These are phyloP conservation scores for Astragalus membranaceus DNA, from an alignment of 306 rosid species.

Conservation along the genomic window DNA sequence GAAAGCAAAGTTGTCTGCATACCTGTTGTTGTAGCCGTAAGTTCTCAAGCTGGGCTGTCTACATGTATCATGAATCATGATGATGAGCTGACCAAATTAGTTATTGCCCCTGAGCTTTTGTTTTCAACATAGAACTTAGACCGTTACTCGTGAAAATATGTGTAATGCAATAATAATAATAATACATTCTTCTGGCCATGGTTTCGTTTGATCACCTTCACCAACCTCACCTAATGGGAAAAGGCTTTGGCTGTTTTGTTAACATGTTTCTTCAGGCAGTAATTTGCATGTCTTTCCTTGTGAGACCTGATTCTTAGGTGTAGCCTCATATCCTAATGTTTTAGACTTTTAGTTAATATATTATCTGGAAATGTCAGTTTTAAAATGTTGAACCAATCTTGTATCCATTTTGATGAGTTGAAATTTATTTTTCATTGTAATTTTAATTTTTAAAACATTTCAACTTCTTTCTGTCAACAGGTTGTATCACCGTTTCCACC, in stretches of 20 bases:
- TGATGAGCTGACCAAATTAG: background rate
- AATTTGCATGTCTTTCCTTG: background rate
- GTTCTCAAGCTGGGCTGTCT: constrained; percentile 22
- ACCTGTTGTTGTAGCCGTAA: constrained; percentile 81
- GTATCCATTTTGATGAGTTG: background rate
- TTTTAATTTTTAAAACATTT: background rate
- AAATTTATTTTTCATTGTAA: background rate
- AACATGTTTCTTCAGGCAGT: background rate
- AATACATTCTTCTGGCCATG: background rate
- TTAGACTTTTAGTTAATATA: background rate
- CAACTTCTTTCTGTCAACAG: constrained; percentile 22
- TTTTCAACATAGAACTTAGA: background rate
- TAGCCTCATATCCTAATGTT: background rate
- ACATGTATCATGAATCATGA: background rate
- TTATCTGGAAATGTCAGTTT: background rate
- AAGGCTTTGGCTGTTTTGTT: background rate
- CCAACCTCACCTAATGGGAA: background rate
- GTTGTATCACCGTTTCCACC: constrained; percentile 88
- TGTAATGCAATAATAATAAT: background rate
- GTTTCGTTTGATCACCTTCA: background rate
- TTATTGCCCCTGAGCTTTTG: background rate
- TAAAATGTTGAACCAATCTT: background rate
- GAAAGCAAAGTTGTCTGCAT: constrained; percentile 66
- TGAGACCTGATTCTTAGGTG: background rate
- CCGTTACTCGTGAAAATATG: background rate